Base-by-base conservation (phyloP, 352 stramenopile genomes). In the Halophytophthora polymorphica region DNA sequence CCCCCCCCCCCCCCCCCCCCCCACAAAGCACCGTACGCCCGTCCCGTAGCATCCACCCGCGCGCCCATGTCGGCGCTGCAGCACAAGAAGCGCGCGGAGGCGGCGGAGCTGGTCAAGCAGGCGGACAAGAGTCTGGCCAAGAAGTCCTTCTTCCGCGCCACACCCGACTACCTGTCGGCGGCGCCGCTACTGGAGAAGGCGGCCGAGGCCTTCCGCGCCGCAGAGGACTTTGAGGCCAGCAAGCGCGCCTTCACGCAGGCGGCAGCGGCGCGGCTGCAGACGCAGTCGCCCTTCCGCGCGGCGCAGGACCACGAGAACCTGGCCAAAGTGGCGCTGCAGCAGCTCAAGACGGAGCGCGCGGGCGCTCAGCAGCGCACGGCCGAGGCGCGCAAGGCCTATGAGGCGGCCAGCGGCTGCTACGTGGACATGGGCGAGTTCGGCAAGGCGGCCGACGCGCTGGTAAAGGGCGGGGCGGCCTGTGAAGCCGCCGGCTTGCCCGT, bases 351-450 rank as follows among this genome's bases (percentile, higher is more conserved):
- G 12, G 68, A 83, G 45, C 76, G 71, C 29, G 52, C 64, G 0
- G 57, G 55, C 2, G 64, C 59, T 0, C 41, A 61, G 31, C 64
- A 75, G 39, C 68, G 72, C 13, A 64, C 77, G 3, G 45, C 50
- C 15, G 77, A 89, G 48, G 71, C 75, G 6, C 75, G 69, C 25
- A 62, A 78, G 35, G 70, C 69, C 5, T 93, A 82, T 48, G 80
- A 90, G 52, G 59, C 66, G 1, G 83, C 77, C 19, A 84, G 76
- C 63, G 53, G 58, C 28, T 69, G 80, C 43, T 93, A 90, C 42
- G 71, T 75, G 45, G 83, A 93, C 56, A 93, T 90, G 80, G 79
- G 82, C 28, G 83, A 93, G 62, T 59, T 93, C 18, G 83, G 83
- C 19, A 93, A 93, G 56, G 80, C 79, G n/a, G 77, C 79, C 0